A percentile compares a stretch with the other conserved stretches of the same genome.
Evolutionary conservation across 371 early-diverging fungal species (phyloP).

Genomic region (Mortierella sp.): DNA sequence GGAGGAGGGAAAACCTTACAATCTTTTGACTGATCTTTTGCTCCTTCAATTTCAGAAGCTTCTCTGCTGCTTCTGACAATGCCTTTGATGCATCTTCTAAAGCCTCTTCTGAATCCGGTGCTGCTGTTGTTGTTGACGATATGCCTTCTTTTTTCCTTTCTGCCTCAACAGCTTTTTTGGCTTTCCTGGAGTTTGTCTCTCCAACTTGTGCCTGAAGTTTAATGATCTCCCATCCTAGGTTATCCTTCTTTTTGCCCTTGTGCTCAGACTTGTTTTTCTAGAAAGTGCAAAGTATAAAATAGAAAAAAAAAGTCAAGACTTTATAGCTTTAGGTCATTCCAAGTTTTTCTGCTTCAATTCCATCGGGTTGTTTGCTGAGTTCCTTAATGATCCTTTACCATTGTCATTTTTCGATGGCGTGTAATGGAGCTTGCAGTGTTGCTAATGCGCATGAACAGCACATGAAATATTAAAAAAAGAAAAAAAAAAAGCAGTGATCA

Average conservation of each 20-base stretch:
- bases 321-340: not conserved
- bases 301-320: not conserved
- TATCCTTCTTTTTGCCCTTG: slow-evolving; percentile 48
- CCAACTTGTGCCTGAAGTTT: slow-evolving; percentile 59
- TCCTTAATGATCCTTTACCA: slow-evolving; percentile 10
- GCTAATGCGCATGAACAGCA: not conserved
- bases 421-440: not conserved
- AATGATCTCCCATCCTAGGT: slow-evolving; percentile 48
- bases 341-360: not conserved
- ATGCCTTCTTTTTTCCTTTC: slow-evolving; percentile 26
- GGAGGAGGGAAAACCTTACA: slow-evolving; percentile 40
- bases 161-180: slow-evolving; percentile 42
- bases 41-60: slow-evolving; percentile 55
- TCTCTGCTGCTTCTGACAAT: slow-evolving; percentile 17
- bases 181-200: slow-evolving; percentile 55
- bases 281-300: not conserved
- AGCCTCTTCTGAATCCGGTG: slow-evolving; percentile 5
- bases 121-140: not conserved
- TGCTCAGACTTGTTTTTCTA: slow-evolving; percentile 9
- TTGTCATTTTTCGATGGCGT: slow-evolving; percentile 9
- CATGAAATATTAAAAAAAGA: not conserved
- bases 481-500: slow-evolving; percentile 18
- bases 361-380: too few species aligned
- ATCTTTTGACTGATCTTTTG: slow-evolving; percentile 59
- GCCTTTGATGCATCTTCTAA: slow-evolving; percentile 37